Evolutionary conservation across 176 grass and related monocot genomes (phyloP).

Genomic region (Chrysopogon serrulatus): DNA sequence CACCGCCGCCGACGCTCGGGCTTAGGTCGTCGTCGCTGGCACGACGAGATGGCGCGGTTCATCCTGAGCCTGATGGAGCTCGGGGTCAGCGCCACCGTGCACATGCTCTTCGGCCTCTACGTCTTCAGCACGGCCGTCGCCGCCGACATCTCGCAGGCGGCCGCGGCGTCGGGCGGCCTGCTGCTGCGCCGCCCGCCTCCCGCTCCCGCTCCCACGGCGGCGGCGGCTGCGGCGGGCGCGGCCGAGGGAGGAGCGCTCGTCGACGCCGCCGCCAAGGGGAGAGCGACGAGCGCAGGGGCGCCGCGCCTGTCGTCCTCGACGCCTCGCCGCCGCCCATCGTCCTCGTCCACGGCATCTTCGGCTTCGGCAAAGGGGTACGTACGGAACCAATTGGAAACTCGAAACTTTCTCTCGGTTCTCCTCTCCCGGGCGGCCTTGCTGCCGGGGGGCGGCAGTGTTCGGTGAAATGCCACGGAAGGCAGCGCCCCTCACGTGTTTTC

Average conservation of each 20-base stretch:
- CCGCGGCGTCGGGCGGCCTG: slow-evolving; percentile 32
- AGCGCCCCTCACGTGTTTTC: neutral
- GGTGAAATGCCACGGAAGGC: slow-evolving; percentile 26
- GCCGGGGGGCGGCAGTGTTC: neutral
- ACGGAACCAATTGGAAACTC: too few relatives aligned
- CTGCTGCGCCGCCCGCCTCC: slow-evolving; percentile 40
- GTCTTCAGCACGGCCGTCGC: slow-evolving; percentile 91
- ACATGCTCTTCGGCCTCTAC: slow-evolving; percentile 86
- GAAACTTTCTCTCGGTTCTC: too few relatives aligned
- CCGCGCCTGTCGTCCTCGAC: slow-evolving; percentile 46
- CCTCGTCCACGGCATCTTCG: slow-evolving; percentile 96
- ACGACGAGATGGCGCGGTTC: slow-evolving; percentile 54
- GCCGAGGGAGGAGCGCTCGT: slow-evolving; percentile 9
- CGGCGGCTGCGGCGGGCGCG: neutral
- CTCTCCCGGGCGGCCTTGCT: neutral
- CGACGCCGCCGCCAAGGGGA: slow-evolving; percentile 35
- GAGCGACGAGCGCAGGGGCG: slow-evolving; percentile 25
- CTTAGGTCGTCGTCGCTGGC: neutral
- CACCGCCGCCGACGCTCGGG: neutral
- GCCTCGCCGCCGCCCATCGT: slow-evolving; percentile 83
- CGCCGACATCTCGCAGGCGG: slow-evolving; percentile 78
- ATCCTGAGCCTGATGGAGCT: slow-evolving; percentile 77
- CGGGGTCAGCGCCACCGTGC: slow-evolving; percentile 68
- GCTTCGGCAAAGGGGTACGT: slow-evolving; percentile 93
- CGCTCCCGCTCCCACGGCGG: too few relatives aligned